Evolutionary conservation across 176 grass and related monocot species (phyloP).

Genomic region (Areca catechu): DNA sequence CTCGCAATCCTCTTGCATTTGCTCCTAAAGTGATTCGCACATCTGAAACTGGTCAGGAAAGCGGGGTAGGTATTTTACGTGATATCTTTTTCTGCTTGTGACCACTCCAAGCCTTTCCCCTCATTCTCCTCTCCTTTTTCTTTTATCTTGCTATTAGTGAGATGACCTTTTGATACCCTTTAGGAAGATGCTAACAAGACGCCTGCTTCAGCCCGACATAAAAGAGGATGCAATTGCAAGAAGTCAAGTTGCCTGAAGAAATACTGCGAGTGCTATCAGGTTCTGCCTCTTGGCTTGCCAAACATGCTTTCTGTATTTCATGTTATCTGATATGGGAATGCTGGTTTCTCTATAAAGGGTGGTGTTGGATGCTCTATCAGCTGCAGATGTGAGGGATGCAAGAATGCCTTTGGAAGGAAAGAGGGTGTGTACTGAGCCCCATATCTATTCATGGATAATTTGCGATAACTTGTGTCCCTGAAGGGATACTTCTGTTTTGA

Average conservation of each 20-base stretch:
- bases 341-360: constrained; percentile 22
- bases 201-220: constrained; percentile 49
- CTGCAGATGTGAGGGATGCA: constrained; percentile 47
- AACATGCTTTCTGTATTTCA: not conserved
- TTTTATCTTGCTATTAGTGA: constrained; percentile 12
- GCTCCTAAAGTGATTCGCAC: constrained; percentile 43
- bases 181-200: constrained; percentile 50
- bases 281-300: constrained; percentile 20
- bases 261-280: constrained; percentile 73
- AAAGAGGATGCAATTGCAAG: constrained; percentile 58
- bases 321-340: constrained; percentile 1
- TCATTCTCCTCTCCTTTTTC: not conserved
- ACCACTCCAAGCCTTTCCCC: too few species aligned
- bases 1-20: constrained; percentile 40
- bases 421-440: constrained; percentile 43
- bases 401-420: constrained; percentile 61
- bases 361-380: constrained; percentile 48
- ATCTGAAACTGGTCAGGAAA: constrained; percentile 38
- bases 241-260: constrained; percentile 73
- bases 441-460: too few species aligned
- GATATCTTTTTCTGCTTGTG: not conserved
- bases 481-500: too few species aligned
- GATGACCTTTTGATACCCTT: not conserved
- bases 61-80: constrained; percentile 30
- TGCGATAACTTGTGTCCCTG: too few species aligned